Percentiles rank a stretch among this genome's conserved stretches.
phyloP scores from a whole-genome alignment of 371 early-diverging fungal genomes.

The Mycotypha africana region DNA sequence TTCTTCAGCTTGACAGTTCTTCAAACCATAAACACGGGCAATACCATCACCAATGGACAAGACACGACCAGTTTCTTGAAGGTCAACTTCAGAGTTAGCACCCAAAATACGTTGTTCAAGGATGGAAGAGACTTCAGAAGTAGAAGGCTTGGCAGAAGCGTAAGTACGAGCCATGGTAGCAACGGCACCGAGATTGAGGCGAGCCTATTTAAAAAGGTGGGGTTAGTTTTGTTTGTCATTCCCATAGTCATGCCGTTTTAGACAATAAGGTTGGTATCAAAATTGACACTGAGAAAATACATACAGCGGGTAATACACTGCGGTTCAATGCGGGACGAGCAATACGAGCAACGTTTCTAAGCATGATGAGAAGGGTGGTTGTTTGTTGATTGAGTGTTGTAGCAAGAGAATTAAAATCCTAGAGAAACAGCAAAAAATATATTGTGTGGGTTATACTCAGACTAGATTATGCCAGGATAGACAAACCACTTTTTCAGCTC shows the following conservation, averaged over 20 bases:
- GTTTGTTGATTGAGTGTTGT: too few relatives aligned
- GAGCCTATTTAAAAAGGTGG: constrained; percentile 9
- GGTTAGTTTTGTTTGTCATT: background rate
- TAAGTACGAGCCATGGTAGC: constrained; percentile 42
- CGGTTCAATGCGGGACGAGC: constrained; percentile 41
- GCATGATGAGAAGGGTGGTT: too few relatives aligned
- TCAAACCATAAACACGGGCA: constrained; percentile 97
- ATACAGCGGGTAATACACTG: constrained; percentile 36
- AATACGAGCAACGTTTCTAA: constrained; percentile 49
- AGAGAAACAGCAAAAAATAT: too few relatives aligned
- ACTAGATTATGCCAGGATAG: too few relatives aligned
- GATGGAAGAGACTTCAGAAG: constrained; percentile 87
- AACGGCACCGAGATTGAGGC: constrained; percentile 49
- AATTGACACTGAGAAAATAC: background rate
- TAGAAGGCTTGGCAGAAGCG: constrained; percentile 61
- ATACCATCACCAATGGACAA: constrained; percentile 99
- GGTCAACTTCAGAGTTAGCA: constrained; percentile 71
- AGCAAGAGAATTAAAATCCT: too few relatives aligned
- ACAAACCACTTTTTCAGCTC: too few relatives aligned
- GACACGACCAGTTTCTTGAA: constrained; percentile 97
- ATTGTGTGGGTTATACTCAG: too few relatives aligned
- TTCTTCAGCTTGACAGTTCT: constrained; percentile 98
- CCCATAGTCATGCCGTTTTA: background rate
- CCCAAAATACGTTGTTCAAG: constrained; percentile 93
- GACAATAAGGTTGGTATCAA: background rate